Conservation (phyloP, 768 basidiomycete species). For the Cytidiella melzeri region DNA sequence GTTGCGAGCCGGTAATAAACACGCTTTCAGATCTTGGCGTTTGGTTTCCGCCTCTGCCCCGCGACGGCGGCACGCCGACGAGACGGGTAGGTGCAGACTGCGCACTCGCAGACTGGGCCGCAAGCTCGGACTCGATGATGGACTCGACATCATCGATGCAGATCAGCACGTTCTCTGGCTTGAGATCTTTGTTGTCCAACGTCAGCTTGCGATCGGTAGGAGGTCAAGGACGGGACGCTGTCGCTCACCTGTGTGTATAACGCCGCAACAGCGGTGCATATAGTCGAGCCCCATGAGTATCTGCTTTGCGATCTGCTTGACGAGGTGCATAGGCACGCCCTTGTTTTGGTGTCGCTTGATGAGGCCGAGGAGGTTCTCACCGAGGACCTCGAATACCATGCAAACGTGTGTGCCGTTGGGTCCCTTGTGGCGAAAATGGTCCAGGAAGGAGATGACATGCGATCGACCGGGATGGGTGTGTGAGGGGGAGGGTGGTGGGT, state of each 20-base stretch:
- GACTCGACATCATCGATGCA: conserved; percentile 94
- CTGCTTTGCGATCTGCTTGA: conserved; percentile 96
- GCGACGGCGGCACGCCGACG: conserved; percentile 89
- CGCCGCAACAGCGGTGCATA: conserved; percentile 95
- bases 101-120: conserved; percentile 41
- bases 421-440: conserved; percentile 95
- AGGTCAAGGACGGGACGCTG: neutral
- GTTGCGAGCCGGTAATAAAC: conserved; percentile 90
- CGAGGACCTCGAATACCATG: conserved; percentile 99
- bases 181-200: conserved; percentile 62
- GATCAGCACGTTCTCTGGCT: conserved; percentile 97
- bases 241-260: conserved; percentile 80
- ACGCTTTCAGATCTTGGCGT: conserved; percentile 80
- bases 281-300: conserved; percentile 93
- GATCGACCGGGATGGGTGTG: conserved; percentile 81
- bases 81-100: conserved; percentile 51
- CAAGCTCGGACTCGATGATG: conserved; percentile 82
- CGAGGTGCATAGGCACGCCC: conserved; percentile 88
- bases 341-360: conserved; percentile 99
- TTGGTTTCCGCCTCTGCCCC: conserved; percentile 93
- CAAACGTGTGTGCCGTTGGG: conserved; percentile 97
- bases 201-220: neutral
- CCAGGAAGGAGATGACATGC: conserved; percentile 96
- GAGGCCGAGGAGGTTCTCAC: conserved; percentile 91
- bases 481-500: conserved; percentile 48